Base-by-base conservation (phyloP, 2,329 filamentous ascomycete species). In the Mariannaea sp. region DNA sequence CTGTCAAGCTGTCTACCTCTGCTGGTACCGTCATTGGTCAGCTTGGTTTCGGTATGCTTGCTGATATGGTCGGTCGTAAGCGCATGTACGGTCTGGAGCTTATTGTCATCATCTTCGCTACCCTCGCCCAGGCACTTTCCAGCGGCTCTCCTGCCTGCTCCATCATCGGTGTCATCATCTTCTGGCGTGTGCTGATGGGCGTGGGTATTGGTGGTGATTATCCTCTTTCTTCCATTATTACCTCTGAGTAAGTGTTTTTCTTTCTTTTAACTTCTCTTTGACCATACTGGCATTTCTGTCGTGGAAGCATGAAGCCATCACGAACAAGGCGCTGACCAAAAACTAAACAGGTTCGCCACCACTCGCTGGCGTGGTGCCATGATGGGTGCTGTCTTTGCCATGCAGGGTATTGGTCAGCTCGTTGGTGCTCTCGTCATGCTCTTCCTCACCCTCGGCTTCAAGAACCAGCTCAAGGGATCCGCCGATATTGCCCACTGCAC, bases 311-410 rank as follows among this genome's bases (percentile, higher is more conserved):
- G n/a, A n/a, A n/a, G n/a, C n/a, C n/a, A n/a, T 29, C 26, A 7
- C 26, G n/a, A n/a, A 29, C 26, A 29, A 29, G 16, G 1, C 29
- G 13, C 42, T 57, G 20, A 60, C 36, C 5, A 3, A 16, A 20
- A 26, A n/a, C n/a, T n/a, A n/a, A 7, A n/a, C 22, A 73, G 71
- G 48, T 73, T 94, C 66, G 89, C 90, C 9, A 92, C 88, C 4
- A 93, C 89, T 47, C 91, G 88, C 72, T 92, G 89, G 85, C 79
- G 90, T 71, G 90, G 89, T 61, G 89, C 89, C 59, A 94, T 94
- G 87, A 92, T 95, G 86, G 88, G 84, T 27, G 80, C 88, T 13
- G 90, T 94, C 48, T 94, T 94, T 66, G 88, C 89, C 61, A 93
- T 92, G 88, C 90, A 95, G 71, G 89, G 90, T 59, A 81, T 94